Conservation (phyloP, 306 rosid genomes). For the Malus asiatica region DNA sequence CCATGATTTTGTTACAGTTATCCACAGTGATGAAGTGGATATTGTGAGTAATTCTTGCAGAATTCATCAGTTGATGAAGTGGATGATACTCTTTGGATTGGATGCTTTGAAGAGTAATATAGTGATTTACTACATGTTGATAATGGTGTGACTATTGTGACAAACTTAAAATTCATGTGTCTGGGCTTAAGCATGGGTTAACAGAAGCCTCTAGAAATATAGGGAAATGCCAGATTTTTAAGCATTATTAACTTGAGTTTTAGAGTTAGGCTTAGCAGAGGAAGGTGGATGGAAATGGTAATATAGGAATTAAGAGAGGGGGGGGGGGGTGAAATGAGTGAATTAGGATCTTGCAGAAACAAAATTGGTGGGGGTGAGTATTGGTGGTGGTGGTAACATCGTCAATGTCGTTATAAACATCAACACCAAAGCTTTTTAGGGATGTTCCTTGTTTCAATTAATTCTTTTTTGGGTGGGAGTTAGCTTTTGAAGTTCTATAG, state of each 20-base stretch:
- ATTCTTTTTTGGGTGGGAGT: no score
- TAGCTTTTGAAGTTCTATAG: no score
- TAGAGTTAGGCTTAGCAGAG: not conserved
- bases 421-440: no score
- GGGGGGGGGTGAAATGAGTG: not conserved
- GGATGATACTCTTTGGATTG: not conserved
- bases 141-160: not conserved
- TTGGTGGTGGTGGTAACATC: not conserved
- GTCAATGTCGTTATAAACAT: no score
- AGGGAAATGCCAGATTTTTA: not conserved
- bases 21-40: not conserved
- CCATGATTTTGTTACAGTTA: not conserved
- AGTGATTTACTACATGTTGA: not conserved
- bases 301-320: not conserved
- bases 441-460: no score
- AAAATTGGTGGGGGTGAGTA: not conserved
- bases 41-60: not conserved
- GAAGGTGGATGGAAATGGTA: not conserved
- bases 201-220: not conserved
- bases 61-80: no score
- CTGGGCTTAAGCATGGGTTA: no score
- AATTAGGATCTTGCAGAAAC: not conserved
- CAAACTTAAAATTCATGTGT: not conserved
- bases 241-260: not conserved
- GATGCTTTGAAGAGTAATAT: not conserved